These are phyloP conservation scores for Wickerhamomyces hampshirensis DNA, from an alignment of 805 yeast species.

Conservation along the genomic window DNA sequence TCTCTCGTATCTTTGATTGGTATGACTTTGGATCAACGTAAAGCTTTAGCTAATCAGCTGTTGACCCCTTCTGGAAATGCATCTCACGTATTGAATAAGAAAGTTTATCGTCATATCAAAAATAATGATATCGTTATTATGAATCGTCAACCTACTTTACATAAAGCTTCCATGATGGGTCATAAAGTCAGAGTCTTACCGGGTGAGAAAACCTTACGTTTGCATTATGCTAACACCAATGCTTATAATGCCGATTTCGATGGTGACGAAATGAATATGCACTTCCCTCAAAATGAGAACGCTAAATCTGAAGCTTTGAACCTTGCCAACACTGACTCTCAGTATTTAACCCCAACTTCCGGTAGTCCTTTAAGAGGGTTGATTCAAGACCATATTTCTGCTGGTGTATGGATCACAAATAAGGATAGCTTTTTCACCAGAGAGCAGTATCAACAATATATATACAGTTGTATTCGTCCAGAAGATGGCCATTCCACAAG, in stretches of 20 bases:
- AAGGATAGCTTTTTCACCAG: conserved; percentile 89
- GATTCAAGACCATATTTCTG: conserved; percentile 97
- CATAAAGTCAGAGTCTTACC: conserved; percentile 96
- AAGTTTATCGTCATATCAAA: conserved; percentile 90
- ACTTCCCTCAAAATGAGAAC: conserved; percentile 96
- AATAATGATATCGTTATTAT: conserved; percentile 94
- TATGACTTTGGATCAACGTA: conserved; percentile 90
- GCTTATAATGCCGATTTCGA: conserved; percentile 99
- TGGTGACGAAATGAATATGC: conserved; percentile 99
- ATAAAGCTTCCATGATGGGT: conserved; percentile 99
- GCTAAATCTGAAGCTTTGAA: conserved; percentile 95
- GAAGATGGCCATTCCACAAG: conserved; percentile 94
- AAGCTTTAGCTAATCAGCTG: conserved; percentile 90
- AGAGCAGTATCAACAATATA: conserved; percentile 87
- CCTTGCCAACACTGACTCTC: conserved; percentile 95
- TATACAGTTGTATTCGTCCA: conserved; percentile 92
- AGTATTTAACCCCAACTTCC: conserved; percentile 95
- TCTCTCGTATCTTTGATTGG: conserved; percentile 73
- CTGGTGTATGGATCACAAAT: conserved; percentile 97
- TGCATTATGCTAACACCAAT: conserved; percentile 98
- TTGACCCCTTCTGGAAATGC: conserved; percentile 70
- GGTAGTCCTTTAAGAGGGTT: conserved; percentile 98
- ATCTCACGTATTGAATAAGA: conserved; percentile 71
- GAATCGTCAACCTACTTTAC: conserved; percentile 99
- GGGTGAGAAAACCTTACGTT: conserved; percentile 91